Conservation (phyloP, 1,284 basidiomycete genomes). For the Puccinia horiana region DNA sequence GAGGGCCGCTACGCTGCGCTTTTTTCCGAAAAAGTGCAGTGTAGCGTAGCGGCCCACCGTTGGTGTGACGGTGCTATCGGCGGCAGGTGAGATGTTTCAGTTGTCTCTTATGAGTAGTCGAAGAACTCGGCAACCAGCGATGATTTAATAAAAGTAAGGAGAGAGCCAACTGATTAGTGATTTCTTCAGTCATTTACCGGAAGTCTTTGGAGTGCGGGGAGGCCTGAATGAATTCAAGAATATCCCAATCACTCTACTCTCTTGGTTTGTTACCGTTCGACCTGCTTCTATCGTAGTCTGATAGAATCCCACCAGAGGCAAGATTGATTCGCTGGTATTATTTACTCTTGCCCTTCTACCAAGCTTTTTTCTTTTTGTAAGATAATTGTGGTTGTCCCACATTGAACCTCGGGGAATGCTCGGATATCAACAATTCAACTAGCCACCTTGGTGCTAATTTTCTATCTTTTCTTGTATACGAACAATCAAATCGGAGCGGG, state of each 20-base stretch:
- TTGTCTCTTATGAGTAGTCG: not conserved
- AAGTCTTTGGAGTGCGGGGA: not conserved
- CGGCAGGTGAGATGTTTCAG: not conserved
- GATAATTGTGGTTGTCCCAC: not conserved
- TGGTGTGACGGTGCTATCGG: not conserved
- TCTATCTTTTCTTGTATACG: not conserved
- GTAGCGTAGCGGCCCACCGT: too few relatives aligned
- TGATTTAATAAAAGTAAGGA: not conserved
- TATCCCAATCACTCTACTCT: not conserved
- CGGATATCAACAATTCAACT: not conserved
- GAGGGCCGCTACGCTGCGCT: too few relatives aligned
- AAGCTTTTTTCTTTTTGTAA: not conserved
- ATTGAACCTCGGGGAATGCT: conserved; percentile 9
- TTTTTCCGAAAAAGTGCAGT: too few relatives aligned
- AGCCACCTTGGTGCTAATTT: not conserved
- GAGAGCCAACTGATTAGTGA: not conserved
- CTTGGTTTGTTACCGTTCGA: not conserved
- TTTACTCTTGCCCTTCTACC: not conserved
- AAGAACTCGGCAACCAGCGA: not conserved
- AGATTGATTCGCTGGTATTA: not conserved
- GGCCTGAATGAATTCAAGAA: not conserved
- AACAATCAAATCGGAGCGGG: conserved; percentile 7
- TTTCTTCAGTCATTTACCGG: not conserved
- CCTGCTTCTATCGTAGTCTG: not conserved
- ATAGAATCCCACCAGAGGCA: not conserved